Evolutionary conservation across 495 filamentous ascomycete species (phyloP).

Genomic region (Hypomontagnella monticulosa): DNA sequence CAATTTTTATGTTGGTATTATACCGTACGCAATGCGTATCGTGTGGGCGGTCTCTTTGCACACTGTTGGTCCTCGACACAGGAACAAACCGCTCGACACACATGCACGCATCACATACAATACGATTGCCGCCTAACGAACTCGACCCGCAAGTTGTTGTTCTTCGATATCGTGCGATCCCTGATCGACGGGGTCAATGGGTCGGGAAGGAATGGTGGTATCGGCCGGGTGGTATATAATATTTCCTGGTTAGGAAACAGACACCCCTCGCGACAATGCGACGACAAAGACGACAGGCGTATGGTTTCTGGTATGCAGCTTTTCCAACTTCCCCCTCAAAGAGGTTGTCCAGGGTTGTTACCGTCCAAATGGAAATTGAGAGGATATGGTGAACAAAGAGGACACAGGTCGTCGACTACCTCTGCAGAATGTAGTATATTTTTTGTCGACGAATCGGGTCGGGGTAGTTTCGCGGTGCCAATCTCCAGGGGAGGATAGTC

Average conservation of each 20-base stretch:
- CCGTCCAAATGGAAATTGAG: not conserved
- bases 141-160: conserved; percentile 47
- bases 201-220: conserved; percentile 6
- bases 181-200: conserved; percentile 7
- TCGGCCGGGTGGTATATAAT: conserved; percentile 13
- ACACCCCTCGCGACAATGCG: conserved; percentile 10
- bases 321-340: conserved; percentile 10
- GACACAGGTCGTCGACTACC: not conserved
- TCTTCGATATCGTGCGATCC: conserved; percentile 22
- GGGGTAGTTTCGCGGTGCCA: conserved; percentile 8
- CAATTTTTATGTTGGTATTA: conserved; percentile 9
- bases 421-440: conserved; percentile 21
- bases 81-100: conserved; percentile 11
- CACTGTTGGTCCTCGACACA: conserved; percentile 10
- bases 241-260: conserved; percentile 1
- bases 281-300: conserved; percentile 22
- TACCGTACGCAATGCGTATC: conserved; percentile 22
- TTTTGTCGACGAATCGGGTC: conserved; percentile 15
- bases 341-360: conserved; percentile 13
- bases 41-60: conserved; percentile 17
- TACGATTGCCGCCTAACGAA: conserved; percentile 37
- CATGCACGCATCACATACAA: conserved; percentile 13
- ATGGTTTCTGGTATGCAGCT: too few relatives aligned
- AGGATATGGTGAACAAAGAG: not conserved
- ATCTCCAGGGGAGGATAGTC: conserved; percentile 6